Percentiles rank a stretch among this genome's conserved stretches.
These are phyloP conservation scores for Fusarium ramigenum DNA, from an alignment of 2,329 filamentous ascomycete genomes.

Conservation along the genomic window DNA sequence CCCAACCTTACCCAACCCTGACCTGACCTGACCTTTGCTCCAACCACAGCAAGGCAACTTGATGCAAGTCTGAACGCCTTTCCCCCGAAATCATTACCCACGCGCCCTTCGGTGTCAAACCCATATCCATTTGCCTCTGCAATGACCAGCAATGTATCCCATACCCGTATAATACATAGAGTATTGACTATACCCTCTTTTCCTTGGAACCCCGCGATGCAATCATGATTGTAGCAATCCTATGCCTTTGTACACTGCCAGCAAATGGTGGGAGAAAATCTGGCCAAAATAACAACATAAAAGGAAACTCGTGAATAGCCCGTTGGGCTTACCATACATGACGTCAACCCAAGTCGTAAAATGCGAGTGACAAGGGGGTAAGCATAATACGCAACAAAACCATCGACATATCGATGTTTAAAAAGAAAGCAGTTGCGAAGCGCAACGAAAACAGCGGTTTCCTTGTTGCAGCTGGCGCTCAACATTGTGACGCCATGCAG, in stretches of 20 bases:
- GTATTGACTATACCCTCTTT: slow-evolving; percentile 25
- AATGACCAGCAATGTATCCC: slow-evolving; percentile 25
- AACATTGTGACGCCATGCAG: slow-evolving; percentile 13
- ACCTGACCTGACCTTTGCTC: slow-evolving; percentile 9
- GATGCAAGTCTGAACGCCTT: slow-evolving; percentile 35
- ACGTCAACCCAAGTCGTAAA: slow-evolving; percentile 18
- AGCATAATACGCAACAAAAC: slow-evolving; percentile 21
- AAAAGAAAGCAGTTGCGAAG: slow-evolving; percentile 9
- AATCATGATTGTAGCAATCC: slow-evolving; percentile 37
- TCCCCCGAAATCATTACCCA: slow-evolving; percentile 38
- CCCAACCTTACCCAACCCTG: slow-evolving; percentile 15
- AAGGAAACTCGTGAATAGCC: slow-evolving; percentile 41
- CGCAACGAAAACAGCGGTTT: neutral
- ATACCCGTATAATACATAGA: slow-evolving; percentile 27
- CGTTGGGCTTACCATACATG: slow-evolving; percentile 26
- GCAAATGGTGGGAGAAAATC: slow-evolving; percentile 17
- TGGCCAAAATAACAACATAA: slow-evolving; percentile 18
- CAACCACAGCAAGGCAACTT: slow-evolving; percentile 28
- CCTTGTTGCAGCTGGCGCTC: neutral
- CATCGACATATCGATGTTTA: slow-evolving; percentile 1
- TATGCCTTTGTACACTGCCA: slow-evolving; percentile 24
- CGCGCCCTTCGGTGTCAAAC: slow-evolving; percentile 27
- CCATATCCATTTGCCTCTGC: slow-evolving; percentile 21
- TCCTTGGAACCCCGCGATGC: slow-evolving; percentile 32
- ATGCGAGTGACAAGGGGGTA: slow-evolving; percentile 10